Conservation (phyloP, 2,329 filamentous ascomycete species). For the Fusarium fracticaudum region DNA sequence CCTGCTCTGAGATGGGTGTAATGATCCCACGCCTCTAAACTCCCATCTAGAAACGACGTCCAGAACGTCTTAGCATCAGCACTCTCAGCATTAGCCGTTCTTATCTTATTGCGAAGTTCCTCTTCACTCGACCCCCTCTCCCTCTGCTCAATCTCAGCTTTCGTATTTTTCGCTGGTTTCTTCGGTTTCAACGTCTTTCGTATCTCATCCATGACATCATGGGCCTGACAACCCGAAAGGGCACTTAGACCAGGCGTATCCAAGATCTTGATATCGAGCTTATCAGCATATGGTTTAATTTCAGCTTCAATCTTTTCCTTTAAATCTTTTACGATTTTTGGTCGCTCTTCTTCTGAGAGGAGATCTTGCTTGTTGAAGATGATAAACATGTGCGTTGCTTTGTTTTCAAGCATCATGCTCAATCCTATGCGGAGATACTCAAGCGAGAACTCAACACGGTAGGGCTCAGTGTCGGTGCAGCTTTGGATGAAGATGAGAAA, state of each 20-base stretch:
- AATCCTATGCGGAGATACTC: constrained; percentile 41
- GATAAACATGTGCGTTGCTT: constrained; percentile 42
- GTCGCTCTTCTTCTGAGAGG: constrained; percentile 27
- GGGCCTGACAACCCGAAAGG: constrained; percentile 12
- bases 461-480: constrained; percentile 37
- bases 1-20: constrained; percentile 48
- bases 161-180: neutral
- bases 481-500: constrained; percentile 45
- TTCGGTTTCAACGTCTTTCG: constrained; percentile 15
- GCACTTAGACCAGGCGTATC: constrained; percentile 39
- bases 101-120: constrained; percentile 16
- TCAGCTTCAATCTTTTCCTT: constrained; percentile 21
- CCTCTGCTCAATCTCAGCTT: constrained; percentile 1
- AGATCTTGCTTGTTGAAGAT: constrained; percentile 48
- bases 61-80: constrained; percentile 38
- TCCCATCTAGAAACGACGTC: constrained; percentile 40
- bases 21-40: constrained; percentile 46
- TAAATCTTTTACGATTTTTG: constrained; percentile 21
- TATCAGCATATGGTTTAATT: constrained; percentile 7
- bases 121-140: constrained; percentile 25
- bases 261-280: constrained; percentile 30
- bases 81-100: constrained; percentile 13
- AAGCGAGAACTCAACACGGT: constrained; percentile 39
- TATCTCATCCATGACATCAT: constrained; percentile 29
- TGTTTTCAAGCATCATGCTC: constrained; percentile 28